Evolutionary conservation across 164 flowering plant genomes (phyloP), one percentile per base, ranked within the genome.

Genomic region (Stephania cephalantha): DNA sequence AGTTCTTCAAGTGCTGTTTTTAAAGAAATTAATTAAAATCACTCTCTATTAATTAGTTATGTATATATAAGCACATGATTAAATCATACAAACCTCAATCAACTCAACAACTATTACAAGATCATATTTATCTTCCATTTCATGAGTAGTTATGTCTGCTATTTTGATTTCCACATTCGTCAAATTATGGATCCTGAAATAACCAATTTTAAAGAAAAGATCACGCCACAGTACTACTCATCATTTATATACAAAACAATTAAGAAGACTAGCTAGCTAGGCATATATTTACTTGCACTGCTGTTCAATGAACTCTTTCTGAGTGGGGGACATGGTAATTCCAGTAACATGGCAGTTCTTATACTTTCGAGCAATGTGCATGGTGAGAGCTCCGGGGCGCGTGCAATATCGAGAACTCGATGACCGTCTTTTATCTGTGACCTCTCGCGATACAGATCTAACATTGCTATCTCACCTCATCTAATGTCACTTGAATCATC

Each of bases 371-470:
- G 75, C 75, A 5, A 73, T 12, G 22, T 63, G 10, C 22, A 73
- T 58, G 6, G 58, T 13, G 12, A 73, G 58, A 8, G 70, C 12
- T 42, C 75, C 75, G 11, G 10, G 42, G 22, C 75, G 30, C 75
- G 65, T 2, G 70, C 75, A 5, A 66, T n/a, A 64, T 73, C 75
- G 17, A 73, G 68, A 6, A 73, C 20, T 2, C 3, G 65, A 11
- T 73, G 75, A 1, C 75, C 75, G 66, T 73, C 75, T 46, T 73
- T 46, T n/a, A 73, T 63, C 25, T 44, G 13, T 31, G 75, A 68
- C 10, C 48, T 73, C 42, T 73, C 75, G 7, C 67, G 61, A 6
- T 73, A 73, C 13, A 25, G 63, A 13, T 73, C 75, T 52, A 73
- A 1, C 75, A 73, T 73, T 61, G 35, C 44, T 18, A n/a, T 61